Evolutionary conservation across 306 rosid species (phyloP), one percentile per base, ranked within the genome.

Genomic region (Prunus salicina): DNA sequence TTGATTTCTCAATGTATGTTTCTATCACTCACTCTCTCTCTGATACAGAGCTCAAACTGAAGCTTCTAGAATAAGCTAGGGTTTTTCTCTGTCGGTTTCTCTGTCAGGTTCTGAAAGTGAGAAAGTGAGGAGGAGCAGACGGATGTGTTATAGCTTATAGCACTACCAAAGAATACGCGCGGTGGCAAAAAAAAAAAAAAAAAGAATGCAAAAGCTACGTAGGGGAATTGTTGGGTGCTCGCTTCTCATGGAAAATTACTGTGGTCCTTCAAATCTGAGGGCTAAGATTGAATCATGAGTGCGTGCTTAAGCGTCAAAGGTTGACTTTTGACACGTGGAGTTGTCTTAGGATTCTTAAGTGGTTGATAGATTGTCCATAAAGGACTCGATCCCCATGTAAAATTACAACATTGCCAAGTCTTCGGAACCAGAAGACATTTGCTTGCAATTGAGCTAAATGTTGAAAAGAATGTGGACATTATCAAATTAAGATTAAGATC

Each of bases 1-100:
- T 45, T 56, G 80, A 84, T 66, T 25, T 74, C 30, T 47, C 71
- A 74, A 78, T 34, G 67, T 18, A 46, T 2, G 56, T 32, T 55
- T 45, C 43, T 38, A 38, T 6, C 43, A 34, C 43, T 47, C 15
- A n/a, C 5, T 73, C 51, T 28, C 47, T 50, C 47, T 45, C 52
- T 13, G 28, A 28, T 34, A 62, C 65, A 4, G 66, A 43, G 46
- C 77, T 30, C 28, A 57, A 69, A 71, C 64, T 28, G 51, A 79
- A 13, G 62, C 71, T 47, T 66, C 55, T 64, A 14, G 55, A 55
- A 55, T 24, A 64, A 81, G 55, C 50, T 57, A 71, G 77, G 80
- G 71, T 27, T 71, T 61, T 12, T 19, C 19, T 52, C 19, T 32
- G 50, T 55, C 49, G 5, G 3, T 73, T 13, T 47, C 20, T 45